Evolutionary conservation across 768 basidiomycete genomes (phyloP), one percentile per base, ranked within the genome.

Genomic region (Boletus coccyginus): DNA sequence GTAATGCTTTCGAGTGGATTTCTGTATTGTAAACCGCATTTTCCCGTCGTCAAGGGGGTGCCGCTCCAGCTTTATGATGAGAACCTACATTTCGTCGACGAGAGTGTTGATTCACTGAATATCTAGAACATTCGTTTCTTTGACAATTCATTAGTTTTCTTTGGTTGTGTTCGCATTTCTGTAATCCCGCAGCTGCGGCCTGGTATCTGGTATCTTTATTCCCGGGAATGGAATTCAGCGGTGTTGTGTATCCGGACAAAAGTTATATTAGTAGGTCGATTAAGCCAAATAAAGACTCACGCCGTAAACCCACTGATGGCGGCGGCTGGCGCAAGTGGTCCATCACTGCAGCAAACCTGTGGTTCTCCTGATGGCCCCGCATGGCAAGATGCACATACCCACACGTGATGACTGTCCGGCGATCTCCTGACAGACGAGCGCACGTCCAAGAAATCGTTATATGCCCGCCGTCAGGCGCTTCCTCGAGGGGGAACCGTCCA

Each of bases 401-500:
- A 21, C 21, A 21, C 21, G 21, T 21, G 21, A 21, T 21, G 21
- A 21, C 21, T 21, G 21, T 21, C 21, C 21, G 21, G 21, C 21
- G 21, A 21, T 21, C 21, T 21, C 21, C 21, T 21, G 21, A 21
- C 21, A 27, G 27, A 27, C 27, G 27, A 5, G 27, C 27, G 27
- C 27, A 6, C 35, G 35, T 36, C 16, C 35, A 48, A 51, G 27
- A 60, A 59, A 50, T 50, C 57, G 51, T 41, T 40, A 40, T 49
- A 42, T 50, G 35, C 48, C 47, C 55, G 21, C 36, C n/a, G 43
- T 43, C 47, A 44, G 46, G 41, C 51, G 41, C n/a, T 46, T 46
- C 55, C 50, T 58, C 50, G 44, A 52, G 46, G 42, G 52, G 57
- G 42, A 40, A 48, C 46, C 27, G 46, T 42, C 53, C 58, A 44